Percentiles rank a stretch among this genome's conserved stretches.
These are phyloP conservation scores for Helenozyma rhizophorensis DNA, from an alignment of 805 yeast species.

Conservation along the genomic window DNA sequence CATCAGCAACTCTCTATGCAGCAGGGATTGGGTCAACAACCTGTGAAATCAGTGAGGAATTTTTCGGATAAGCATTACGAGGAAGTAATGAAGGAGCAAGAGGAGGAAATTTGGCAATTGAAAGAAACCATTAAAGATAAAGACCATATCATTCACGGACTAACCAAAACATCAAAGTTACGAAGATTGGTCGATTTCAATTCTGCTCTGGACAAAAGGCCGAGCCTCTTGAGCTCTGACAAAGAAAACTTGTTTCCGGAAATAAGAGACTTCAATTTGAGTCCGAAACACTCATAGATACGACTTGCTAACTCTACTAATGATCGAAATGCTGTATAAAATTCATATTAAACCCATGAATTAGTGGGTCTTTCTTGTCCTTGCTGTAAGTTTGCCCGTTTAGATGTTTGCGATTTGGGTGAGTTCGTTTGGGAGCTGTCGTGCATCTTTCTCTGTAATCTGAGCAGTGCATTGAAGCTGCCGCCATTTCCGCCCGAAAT, in stretches of 20 bases:
- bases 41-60: not conserved
- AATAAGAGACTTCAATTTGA: constrained; percentile 8
- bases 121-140: constrained; percentile 62
- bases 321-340: no score
- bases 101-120: constrained; percentile 65
- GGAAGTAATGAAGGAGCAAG: constrained; percentile 50
- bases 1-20: constrained; percentile 15
- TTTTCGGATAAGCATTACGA: constrained; percentile 18
- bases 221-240: constrained; percentile 9
- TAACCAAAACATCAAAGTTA: constrained; percentile 60
- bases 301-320: no score
- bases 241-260: constrained; percentile 10
- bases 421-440: constrained; percentile 17
- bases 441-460: constrained; percentile 23
- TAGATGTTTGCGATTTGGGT: constrained; percentile 15
- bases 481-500: constrained; percentile 20
- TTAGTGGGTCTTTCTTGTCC: constrained; percentile 24
- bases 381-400: constrained; percentile 26
- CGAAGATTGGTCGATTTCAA: constrained; percentile 43
- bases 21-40: not conserved
- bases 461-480: constrained; percentile 23
- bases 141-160: constrained; percentile 72
- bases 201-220: constrained; percentile 9
- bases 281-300: constrained; percentile 5
- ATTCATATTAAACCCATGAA: constrained; percentile 16